Evolutionary conservation across 306 rosid genomes (phyloP).

Genomic region (Delonix regia): DNA sequence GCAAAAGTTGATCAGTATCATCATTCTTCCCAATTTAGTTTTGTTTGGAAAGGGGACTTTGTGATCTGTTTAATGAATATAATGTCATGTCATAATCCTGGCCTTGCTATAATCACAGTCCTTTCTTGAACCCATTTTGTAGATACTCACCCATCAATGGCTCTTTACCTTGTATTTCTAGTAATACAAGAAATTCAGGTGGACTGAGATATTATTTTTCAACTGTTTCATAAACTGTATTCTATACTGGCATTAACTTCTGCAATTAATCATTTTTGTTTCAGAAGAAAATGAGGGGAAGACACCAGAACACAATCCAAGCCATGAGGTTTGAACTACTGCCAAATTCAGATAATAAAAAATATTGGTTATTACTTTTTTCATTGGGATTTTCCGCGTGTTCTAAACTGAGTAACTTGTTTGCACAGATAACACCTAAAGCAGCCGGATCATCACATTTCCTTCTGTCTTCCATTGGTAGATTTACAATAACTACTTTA

Average conservation of each 20-base stretch:
- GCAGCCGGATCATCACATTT: constrained; percentile 39
- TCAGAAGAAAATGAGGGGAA: constrained; percentile 46
- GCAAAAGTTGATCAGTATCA: background rate
- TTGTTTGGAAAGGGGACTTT: background rate
- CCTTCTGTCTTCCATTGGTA: constrained; percentile 38
- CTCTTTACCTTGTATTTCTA: background rate
- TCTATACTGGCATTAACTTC: background rate
- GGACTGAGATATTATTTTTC: background rate
- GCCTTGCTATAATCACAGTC: background rate
- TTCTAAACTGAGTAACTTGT: constrained; percentile 18
- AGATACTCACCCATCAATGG: background rate
- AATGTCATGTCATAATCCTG: no score
- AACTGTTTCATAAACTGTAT: background rate
- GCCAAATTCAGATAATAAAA: constrained; percentile 21
- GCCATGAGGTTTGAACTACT: constrained; percentile 47
- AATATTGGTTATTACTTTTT: background rate
- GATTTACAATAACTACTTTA: constrained; percentile 44
- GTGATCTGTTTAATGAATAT: background rate
- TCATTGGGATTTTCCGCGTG: background rate
- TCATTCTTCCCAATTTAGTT: background rate
- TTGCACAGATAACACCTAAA: constrained; percentile 38
- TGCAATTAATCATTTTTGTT: constrained; percentile 14
- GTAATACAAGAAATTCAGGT: no score
- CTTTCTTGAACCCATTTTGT: background rate
- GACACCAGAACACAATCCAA: constrained; percentile 35